Percentiles rank a stretch among this genome's conserved stretches.
Evolutionary conservation across 2,329 filamentous ascomycete genomes (phyloP).

Genomic region (Cercospora sp.): DNA sequence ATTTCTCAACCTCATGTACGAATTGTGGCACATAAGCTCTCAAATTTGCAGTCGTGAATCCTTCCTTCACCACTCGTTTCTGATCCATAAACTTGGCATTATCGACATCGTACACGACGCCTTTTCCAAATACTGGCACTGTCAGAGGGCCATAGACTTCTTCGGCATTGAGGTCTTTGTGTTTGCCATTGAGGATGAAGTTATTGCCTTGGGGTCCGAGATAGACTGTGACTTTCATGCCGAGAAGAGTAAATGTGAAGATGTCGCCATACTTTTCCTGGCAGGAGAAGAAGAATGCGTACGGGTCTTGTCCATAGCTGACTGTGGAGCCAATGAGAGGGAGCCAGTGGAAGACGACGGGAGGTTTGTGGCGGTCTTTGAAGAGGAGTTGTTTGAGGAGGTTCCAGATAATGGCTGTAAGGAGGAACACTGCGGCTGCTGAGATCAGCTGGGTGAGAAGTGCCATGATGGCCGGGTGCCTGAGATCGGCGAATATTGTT

Average conservation of each 20-base stretch:
- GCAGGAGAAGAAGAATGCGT: slow-evolving; percentile 74
- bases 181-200: slow-evolving; percentile 87
- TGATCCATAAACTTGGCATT: slow-evolving; percentile 94
- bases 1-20: slow-evolving; percentile 69
- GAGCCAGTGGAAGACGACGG: slow-evolving; percentile 65
- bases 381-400: slow-evolving; percentile 72
- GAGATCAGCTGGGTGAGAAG: background rate
- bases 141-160: slow-evolving; percentile 81
- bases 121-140: slow-evolving; percentile 72
- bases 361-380: slow-evolving; percentile 67
- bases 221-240: slow-evolving; percentile 85
- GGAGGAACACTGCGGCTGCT: background rate
- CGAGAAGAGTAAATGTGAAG: slow-evolving; percentile 84
- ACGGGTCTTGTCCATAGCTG: slow-evolving; percentile 92
- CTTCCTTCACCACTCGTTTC: slow-evolving; percentile 85
- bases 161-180: slow-evolving; percentile 85
- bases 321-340: slow-evolving; percentile 84
- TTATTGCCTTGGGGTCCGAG: slow-evolving; percentile 81
- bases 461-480: background rate
- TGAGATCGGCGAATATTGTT: background rate
- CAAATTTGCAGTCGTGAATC: slow-evolving; percentile 73
- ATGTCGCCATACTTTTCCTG: slow-evolving; percentile 83
- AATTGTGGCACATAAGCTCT: slow-evolving; percentile 78
- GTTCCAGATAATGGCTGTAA: slow-evolving; percentile 51
- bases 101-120: slow-evolving; percentile 88